Evolutionary conservation across 306 rosid genomes (phyloP).

Genomic region (Medicago ruthenica): DNA sequence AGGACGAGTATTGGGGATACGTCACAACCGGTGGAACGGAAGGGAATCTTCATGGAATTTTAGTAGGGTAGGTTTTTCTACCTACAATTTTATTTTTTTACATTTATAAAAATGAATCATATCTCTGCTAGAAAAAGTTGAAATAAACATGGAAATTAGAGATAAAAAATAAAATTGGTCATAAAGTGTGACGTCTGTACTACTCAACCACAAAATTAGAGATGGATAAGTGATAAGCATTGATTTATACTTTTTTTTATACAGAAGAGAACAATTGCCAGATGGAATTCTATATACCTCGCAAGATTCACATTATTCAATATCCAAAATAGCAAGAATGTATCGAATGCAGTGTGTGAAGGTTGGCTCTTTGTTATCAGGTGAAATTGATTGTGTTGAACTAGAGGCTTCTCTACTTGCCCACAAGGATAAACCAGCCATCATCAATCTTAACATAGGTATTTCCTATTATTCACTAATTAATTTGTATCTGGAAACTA

Average conservation of each 20-base stretch:
- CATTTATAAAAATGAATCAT: no score
- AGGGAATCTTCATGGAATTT: conserved; percentile 76
- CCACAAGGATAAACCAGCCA: conserved; percentile 1
- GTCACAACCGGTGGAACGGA: conserved; percentile 76
- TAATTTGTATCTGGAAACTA: not conserved
- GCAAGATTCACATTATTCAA: conserved; percentile 66
- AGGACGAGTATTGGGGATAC: conserved; percentile 75
- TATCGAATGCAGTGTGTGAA: conserved; percentile 70
- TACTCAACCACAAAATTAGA: no score
- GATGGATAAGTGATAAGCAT: no score
- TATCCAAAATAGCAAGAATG: conserved; percentile 73
- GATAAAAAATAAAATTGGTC: no score
- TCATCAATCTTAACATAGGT: conserved; percentile 3
- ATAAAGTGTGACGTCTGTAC: no score
- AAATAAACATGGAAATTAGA: no score
- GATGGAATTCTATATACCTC: conserved; percentile 74
- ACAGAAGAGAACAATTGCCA: conserved; percentile 66
- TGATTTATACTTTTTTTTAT: not conserved
- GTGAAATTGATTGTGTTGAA: conserved; percentile 68
- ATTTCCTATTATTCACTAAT: not conserved
- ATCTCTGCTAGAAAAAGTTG: not conserved
- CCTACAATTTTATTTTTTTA: no score
- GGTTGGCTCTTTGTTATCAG: conserved; percentile 56
- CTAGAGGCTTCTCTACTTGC: conserved; percentile 51
- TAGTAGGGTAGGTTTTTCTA: conserved; percentile 58